Evolutionary conservation across 108 stramenopile genomes (phyloP).

Genomic region (Nannochloropsis gaditana): DNA sequence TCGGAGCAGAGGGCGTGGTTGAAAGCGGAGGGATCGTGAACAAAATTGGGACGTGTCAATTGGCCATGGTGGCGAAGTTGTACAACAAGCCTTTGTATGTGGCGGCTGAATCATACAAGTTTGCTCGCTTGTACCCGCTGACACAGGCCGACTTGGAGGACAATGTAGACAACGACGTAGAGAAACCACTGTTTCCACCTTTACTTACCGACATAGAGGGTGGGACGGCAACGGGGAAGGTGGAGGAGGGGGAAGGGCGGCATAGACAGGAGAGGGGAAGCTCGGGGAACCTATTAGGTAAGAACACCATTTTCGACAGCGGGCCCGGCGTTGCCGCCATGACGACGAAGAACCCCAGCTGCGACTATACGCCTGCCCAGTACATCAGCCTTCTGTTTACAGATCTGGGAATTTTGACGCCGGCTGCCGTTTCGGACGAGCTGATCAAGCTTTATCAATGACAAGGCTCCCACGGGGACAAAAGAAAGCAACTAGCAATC

Average conservation of each 20-base stretch:
- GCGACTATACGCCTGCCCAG: conserved; percentile 91
- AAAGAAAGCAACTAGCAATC: neutral
- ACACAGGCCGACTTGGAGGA: conserved; percentile 78
- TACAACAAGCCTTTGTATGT: conserved; percentile 92
- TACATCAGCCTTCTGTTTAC: conserved; percentile 95
- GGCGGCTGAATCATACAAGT: conserved; percentile 94
- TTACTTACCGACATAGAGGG: neutral
- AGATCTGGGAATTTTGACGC: conserved; percentile 91
- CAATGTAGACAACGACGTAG: conserved; percentile 22
- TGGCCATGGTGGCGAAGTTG: conserved; percentile 76
- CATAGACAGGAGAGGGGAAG: no score
- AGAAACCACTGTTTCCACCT: neutral
- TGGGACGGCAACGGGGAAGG: no score
- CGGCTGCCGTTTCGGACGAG: conserved; percentile 94
- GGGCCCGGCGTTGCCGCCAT: neutral
- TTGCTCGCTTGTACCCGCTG: conserved; percentile 88
- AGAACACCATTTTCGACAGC: neutral
- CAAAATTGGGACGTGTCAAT: conserved; percentile 55
- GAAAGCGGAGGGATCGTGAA: conserved; percentile 96
- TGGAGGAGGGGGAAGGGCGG: no score
- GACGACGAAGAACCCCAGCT: conserved; percentile 62
- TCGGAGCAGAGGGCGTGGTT: conserved; percentile 91
- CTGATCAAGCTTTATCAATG: conserved; percentile 89
- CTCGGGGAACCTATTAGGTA: no score
- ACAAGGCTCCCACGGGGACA: neutral